Base-by-base conservation (phyloP, 2,329 filamentous ascomycete species). In the Cladosporium sp. region DNA sequence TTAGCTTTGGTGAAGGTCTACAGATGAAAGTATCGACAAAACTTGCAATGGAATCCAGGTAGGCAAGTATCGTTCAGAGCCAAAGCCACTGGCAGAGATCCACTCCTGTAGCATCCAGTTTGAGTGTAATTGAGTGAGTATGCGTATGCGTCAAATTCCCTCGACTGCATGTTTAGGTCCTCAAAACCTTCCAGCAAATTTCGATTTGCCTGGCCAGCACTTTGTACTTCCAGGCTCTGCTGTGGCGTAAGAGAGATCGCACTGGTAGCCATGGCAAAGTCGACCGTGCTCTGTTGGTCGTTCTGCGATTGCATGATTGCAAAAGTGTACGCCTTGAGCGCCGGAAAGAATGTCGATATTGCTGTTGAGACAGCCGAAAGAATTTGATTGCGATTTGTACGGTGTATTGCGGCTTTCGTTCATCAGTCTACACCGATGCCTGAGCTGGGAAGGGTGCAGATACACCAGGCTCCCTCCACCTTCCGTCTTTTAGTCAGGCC, bases 61-160 rank as follows among this genome's bases (percentile, higher is more conserved):
- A 56, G 44, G 51, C 63, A 65, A 6, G 61, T 63, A 46, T 66
- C 62, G 50, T 66, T 63, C 28, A 40, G 37, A n/a, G 61, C 63
- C 38, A 66, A 49, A 38, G 62, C 58, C 2, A 66, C 58, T 4
- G 64, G 63, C 22, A 65, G 50, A 8, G 61, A 54, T n/a, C 63
- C 63, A 13, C 14, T 44, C 28, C 59, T 50, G 42, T 59, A 61
- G 51, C 63, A 65, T 11, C 57, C 58, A 7, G 57, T 60, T 34
- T 58, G 52, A 2, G 57, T 54, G 14, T 49, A 41, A 43, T 59
- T 60, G 37, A 63, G 55, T 4, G 46, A 43, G 43, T 62, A 60
- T 4, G 58, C 57, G 32, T 46, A 54, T 28, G 45, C 22, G 44
- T 63, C 56, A 54, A 61, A 65, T 1, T 59, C 44, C 32, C 56